phyloP scores from a whole-genome alignment of 306 rosid species.

The Malus fusca region DNA sequence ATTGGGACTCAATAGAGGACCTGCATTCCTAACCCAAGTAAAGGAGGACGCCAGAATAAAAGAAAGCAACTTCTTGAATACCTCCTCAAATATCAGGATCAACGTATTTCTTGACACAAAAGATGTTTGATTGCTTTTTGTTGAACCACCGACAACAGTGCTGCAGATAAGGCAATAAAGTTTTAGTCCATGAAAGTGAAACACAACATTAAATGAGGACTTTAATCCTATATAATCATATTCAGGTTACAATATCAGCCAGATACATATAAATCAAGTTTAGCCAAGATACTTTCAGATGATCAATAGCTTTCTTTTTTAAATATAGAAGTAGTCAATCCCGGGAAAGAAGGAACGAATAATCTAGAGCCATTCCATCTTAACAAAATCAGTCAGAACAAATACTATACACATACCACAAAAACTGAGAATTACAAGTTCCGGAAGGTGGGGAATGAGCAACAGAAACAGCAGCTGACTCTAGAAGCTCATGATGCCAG shows the following conservation, averaged over 20 bases:
- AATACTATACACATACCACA: conserved; percentile 40
- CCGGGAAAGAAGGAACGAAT: neutral
- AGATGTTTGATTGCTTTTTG: conserved; percentile 40
- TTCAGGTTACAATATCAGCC: neutral
- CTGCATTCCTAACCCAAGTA: conserved; percentile 55
- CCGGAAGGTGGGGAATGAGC: conserved; percentile 46
- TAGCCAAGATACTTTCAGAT: neutral
- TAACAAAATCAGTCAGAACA: neutral
- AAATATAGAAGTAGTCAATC: neutral
- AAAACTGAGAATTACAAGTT: conserved; percentile 48
- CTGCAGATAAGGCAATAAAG: conserved; percentile 39
- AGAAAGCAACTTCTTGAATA: conserved; percentile 54
- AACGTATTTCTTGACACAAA: conserved; percentile 58
- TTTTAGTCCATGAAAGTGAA: neutral
- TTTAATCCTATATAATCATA: neutral
- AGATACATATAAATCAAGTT: neutral
- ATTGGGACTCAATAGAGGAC: conserved; percentile 37
- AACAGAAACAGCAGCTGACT: conserved; percentile 59
- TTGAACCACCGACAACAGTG: conserved; percentile 73
- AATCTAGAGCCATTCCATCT: neutral
- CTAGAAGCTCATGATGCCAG: conserved; percentile 71
- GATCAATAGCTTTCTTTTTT: neutral
- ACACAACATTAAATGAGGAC: neutral
- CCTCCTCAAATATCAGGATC: conserved; percentile 54
- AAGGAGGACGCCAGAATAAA: conserved; percentile 60